Evolutionary conservation across 1,139 yeast species (phyloP), one percentile per base, ranked within the genome.

Genomic region (Taiozyma sp.): DNA sequence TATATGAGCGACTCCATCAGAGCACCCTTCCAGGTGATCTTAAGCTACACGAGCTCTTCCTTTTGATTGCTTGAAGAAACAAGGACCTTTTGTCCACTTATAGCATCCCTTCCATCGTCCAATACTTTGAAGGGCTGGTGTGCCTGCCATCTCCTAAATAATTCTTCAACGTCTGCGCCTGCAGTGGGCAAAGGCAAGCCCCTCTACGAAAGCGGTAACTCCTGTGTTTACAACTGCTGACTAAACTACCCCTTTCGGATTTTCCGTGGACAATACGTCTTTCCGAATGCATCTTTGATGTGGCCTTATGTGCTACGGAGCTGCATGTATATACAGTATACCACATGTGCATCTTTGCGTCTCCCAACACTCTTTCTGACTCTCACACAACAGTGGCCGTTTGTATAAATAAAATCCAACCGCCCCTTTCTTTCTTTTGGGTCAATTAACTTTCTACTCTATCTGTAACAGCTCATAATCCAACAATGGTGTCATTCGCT

Each of bases 401-500:
- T 30, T 32, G 24, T 37, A 37, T 37, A 37, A 37, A 37, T 37
- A 37, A 6, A 37, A n/a, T 19, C 41, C 35, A 32, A 37, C 19
- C 19, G 14, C 41, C 41, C 41, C 41, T 21, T 37, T 10, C 41
- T 8, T 13, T 6, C 13, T 13, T 6, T 2, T 1, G 11, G 14
- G n/a, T 24, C 26, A 24, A 24, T 24, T 24, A 24, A 4, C 26
- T 5, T 2, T 6, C 26, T 24, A 24, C 30, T 28, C 9, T 28
- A 28, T 28, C 9, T 28, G 30, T 10, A 28, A 28, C 24, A 43
- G 22, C n/a, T 22, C 32, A 40, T 40, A 5, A 10, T 28, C 42
- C 43, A 39, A 48, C n/a, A 43, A 56, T 56, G 57, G 58, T 56
- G 43, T 56, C 57, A 39, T 47, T 54, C 51, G 52, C 50, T 37